Evolutionary conservation across 2,329 filamentous ascomycete genomes (phyloP), one percentile per base, ranked within the genome.

Genomic region (Penicillium sclerotiorum): DNA sequence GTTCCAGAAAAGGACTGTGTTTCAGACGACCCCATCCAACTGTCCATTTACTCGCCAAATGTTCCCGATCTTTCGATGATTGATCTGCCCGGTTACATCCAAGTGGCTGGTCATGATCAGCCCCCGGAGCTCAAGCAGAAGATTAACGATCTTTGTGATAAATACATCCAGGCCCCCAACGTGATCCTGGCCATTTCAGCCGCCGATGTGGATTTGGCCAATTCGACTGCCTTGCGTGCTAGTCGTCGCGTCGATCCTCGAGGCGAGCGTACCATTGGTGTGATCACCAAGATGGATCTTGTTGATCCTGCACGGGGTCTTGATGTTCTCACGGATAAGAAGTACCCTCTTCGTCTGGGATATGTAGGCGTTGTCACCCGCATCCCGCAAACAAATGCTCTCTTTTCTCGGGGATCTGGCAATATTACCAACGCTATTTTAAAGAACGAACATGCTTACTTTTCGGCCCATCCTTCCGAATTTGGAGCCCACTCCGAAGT

Each of bases 211-310:
- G 94, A 99, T 77, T 74, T 99, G 49, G 94, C 94, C 18, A 99
- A 99, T 70, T 99, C 94, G 1, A 94, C 94, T 6, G 92, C 94
- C 5, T 74, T 99, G 20, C 82, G 92, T 60, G 91, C 94, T 15
- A 96, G 92, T 59, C 83, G 94, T 55, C 83, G 93, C 60, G 92
- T 97, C 22, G 94, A 99, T 64, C 94, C 94, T 1, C 82, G 94
- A 53, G 94, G 94, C 47, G 94, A 99, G 73, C 83, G 94, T 55
- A 99, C 94, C 0, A 99, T 99, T 65, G 94, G 94, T 37, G 94
- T 99, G n/a, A 87, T 99, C 35, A 99, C 94, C 3, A 99, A 99
- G 76, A 96, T 99, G 93, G 94, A 99, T 64, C 80, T 99, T 18
- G 92, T 99, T 7, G 93, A 97, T 60, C 81, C 94, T 3, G 77